phyloP scores from a whole-genome alignment of 140 eudicot species.

The Erigeron philadelphicus region DNA sequence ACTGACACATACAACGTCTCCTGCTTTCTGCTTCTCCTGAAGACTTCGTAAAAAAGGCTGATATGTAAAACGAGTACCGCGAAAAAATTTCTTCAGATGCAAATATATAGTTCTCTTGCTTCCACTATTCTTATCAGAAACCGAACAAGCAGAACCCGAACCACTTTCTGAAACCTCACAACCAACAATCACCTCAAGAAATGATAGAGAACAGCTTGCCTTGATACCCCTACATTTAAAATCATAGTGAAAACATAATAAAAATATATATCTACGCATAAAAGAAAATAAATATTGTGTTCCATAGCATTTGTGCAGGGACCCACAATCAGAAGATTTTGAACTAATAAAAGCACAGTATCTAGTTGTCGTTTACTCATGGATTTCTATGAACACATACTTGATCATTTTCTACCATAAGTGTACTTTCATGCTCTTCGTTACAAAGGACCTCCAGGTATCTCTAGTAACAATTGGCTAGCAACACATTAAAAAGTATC shows the following conservation, averaged over 20 bases:
- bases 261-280: neutral
- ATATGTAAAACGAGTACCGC: slow-evolving; percentile 84
- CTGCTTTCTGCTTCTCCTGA: slow-evolving; percentile 66
- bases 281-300: neutral
- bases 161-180: slow-evolving; percentile 60
- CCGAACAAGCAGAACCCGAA: slow-evolving; percentile 40
- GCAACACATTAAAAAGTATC: neutral
- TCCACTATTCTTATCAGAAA: slow-evolving; percentile 34
- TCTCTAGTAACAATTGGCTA: neutral
- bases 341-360: slow-evolving; percentile 10
- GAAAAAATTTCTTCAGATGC: slow-evolving; percentile 82
- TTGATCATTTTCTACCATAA: neutral
- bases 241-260: slow-evolving; percentile 19
- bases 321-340: slow-evolving; percentile 19
- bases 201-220: slow-evolving; percentile 63
- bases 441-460: neutral
- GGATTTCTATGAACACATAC: slow-evolving; percentile 9
- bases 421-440: neutral
- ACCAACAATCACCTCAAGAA: slow-evolving; percentile 81
- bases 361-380: neutral
- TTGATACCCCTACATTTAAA: slow-evolving; percentile 65
- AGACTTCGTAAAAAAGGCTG: slow-evolving; percentile 57
- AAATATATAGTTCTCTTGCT: slow-evolving; percentile 60
- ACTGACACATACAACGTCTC: slow-evolving; percentile 85
- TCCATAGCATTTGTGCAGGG: slow-evolving; percentile 17